Percentiles rank a stretch among this genome's conserved stretches.
Conservation (phyloP, 2,329 filamentous ascomycete species). For the Aureobasidium lini region DNA sequence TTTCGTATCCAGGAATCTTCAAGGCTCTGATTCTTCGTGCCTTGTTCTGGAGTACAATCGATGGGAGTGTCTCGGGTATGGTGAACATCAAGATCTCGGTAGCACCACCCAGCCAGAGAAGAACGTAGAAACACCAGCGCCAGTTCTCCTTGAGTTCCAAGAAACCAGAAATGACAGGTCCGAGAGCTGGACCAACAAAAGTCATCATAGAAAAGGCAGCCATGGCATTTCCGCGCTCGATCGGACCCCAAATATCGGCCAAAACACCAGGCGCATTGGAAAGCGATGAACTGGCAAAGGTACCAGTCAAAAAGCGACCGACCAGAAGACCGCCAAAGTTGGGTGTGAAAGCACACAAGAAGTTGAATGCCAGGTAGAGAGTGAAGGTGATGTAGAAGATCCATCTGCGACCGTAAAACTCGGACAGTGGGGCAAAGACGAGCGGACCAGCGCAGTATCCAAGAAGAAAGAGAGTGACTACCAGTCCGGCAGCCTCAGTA, state of each 20-base stretch:
- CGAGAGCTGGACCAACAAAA: conserved; percentile 47
- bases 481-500: conserved; percentile 30
- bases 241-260: conserved; percentile 28
- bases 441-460: conserved; percentile 55
- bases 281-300: conserved; percentile 44
- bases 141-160: conserved; percentile 46
- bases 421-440: conserved; percentile 58
- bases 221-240: conserved; percentile 45
- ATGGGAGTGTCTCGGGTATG: conserved; percentile 51
- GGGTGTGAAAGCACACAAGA: conserved; percentile 48
- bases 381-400: conserved; percentile 41
- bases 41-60: conserved; percentile 46
- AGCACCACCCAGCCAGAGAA: conserved; percentile 32
- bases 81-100: conserved; percentile 44
- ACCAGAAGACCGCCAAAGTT: conserved; percentile 48
- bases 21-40: conserved; percentile 44
- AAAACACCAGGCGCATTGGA: conserved; percentile 43
- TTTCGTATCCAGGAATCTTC: conserved; percentile 45
- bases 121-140: conserved; percentile 39
- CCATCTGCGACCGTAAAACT: conserved; percentile 53
- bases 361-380: conserved; percentile 40
- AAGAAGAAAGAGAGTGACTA: conserved; percentile 28
- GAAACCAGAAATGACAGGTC: conserved; percentile 51
- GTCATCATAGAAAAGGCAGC: conserved; percentile 47
- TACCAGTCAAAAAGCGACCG: conserved; percentile 50